Evolutionary conservation across 169 alveolate species (phyloP), one percentile per base, ranked within the genome.

Genomic region (Plasmodium knowlesi): DNA sequence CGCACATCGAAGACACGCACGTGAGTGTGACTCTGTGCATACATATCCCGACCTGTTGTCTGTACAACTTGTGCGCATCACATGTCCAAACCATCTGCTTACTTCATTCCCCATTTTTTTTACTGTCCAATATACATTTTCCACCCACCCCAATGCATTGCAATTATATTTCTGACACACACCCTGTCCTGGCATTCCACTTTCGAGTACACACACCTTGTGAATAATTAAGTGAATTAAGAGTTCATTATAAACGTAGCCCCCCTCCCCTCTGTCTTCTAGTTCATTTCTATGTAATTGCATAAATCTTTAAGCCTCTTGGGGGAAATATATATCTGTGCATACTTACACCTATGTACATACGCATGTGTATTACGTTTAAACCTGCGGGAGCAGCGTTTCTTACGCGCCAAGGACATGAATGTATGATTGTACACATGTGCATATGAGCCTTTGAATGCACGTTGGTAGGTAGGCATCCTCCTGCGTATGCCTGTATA

Each of bases 241-340:
- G 41, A 37, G n/a, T 67, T 83, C 14, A 67, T 67, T 67, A 22
- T 16, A 8, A 6, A 25, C 73, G 46, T 83, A 5, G 50, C 32
- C 46, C 71, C 57, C 46, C 80, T 30, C 46, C 71, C 57, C 46
- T 70, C 16, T 61, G 67, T 79, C 54, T 30, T 53, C 73, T 28
- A 39, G 32, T 61, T 70, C 37, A 28, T 19, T 83, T 61, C 41
- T 70, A 39, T 83, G 70, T 70, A 67, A 83, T 67, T 61, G 92
- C 43, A 71, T 83, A 83, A 83, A 70, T 83, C 92, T 83, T 83
- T 83, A 70, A 83, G 74, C 25, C 82, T 28, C 46, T 82, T 82
- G 34, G 80, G 72, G 57, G 19, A 79, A 39, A 50, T 41, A 82
- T 54, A 53, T 37, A 28, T 5, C 73, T 34, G 25, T 12, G 71